Evolutionary conservation across 164 flowering plant genomes (phyloP), one percentile per base, ranked within the genome.

Genomic region (Liquidambar formosana): DNA sequence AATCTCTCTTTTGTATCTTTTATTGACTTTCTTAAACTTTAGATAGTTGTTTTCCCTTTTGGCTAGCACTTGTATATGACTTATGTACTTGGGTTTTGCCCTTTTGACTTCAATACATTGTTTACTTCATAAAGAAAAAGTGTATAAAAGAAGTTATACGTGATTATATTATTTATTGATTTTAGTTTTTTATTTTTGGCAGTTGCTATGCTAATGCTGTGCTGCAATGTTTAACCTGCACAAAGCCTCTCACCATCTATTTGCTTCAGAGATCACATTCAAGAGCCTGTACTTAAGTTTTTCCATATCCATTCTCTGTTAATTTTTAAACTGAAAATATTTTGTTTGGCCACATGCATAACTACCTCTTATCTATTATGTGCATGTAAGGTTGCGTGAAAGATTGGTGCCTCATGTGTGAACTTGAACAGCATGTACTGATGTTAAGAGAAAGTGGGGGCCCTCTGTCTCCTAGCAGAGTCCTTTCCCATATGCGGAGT

Each of bases 121-220:
- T n/a, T n/a, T n/a, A n/a, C n/a, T n/a, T n/a, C n/a, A n/a, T n/a
- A n/a, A n/a, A n/a, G 41, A 2, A 33, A 2, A 33, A 6, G 41
- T 33, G 41, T 33, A 6, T 33, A 33, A 33, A 2, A 33, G 41
- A 33, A 33, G 41, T 33, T 33, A 33, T 33, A 33, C 4, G 4
- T 33, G 41, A 6, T 6, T 33, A 33, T 33, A 33, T 33, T 33
- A 6, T 33, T 33, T 60, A 25, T 57, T 27, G 18, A 15, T 70
- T 28, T 45, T n/a, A n/a, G n/a, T n/a, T n/a, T 28, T 54, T 78
- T 58, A 69, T 43, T 62, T 54, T 62, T 83, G 83, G 61, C 96
- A 93, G 98, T 68, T 93, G 98, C 80, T 91, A 91, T 76, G 98
- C 98, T 16, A 93, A 93, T 88, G 94, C 95, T 65, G 92, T 89